These are phyloP conservation scores for Globisporangium carolinianum DNA, from an alignment of 352 stramenopile species.

Conservation along the genomic window DNA sequence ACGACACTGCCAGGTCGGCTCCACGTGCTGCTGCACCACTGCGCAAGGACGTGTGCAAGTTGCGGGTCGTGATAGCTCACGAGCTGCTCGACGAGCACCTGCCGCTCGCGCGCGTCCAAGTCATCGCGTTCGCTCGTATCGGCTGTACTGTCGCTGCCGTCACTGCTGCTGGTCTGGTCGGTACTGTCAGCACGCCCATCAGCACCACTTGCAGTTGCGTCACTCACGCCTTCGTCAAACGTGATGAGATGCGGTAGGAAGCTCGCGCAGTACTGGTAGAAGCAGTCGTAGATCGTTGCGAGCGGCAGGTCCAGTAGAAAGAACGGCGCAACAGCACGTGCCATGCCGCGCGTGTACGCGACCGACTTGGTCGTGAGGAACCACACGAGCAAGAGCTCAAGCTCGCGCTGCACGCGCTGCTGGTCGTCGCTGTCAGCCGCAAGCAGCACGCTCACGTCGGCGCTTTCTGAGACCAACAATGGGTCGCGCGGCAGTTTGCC, in stretches of 20 bases:
- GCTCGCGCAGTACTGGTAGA: slow-evolving; percentile 75
- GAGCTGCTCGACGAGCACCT: slow-evolving; percentile 66
- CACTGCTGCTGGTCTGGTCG: background rate
- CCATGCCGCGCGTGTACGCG: slow-evolving; percentile 66
- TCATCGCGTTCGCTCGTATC: slow-evolving; percentile 18
- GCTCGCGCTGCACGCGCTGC: slow-evolving; percentile 41
- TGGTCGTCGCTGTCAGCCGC: slow-evolving; percentile 2
- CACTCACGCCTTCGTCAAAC: slow-evolving; percentile 12
- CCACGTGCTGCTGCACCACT: slow-evolving; percentile 71
- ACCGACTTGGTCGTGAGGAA: slow-evolving; percentile 80
- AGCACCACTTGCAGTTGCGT: background rate
- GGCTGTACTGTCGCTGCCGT: slow-evolving; percentile 16
- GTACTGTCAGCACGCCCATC: background rate
- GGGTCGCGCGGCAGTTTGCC: slow-evolving; percentile 59
- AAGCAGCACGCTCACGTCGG: slow-evolving; percentile 33
- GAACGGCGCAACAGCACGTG: slow-evolving; percentile 64
- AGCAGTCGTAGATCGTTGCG: slow-evolving; percentile 80
- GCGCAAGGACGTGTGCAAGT: slow-evolving; percentile 55
- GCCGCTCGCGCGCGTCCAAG: slow-evolving; percentile 28
- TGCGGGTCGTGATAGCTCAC: slow-evolving; percentile 69
- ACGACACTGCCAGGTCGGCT: slow-evolving; percentile 49
- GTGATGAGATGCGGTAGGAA: slow-evolving; percentile 72
- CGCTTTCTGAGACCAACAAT: slow-evolving; percentile 51
- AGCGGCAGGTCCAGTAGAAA: slow-evolving; percentile 67
- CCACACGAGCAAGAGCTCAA: slow-evolving; percentile 75